These are phyloP conservation scores for Pseudopyrenochaeta lycopersici DNA, from an alignment of 2,329 filamentous ascomycete genomes.

Conservation along the genomic window DNA sequence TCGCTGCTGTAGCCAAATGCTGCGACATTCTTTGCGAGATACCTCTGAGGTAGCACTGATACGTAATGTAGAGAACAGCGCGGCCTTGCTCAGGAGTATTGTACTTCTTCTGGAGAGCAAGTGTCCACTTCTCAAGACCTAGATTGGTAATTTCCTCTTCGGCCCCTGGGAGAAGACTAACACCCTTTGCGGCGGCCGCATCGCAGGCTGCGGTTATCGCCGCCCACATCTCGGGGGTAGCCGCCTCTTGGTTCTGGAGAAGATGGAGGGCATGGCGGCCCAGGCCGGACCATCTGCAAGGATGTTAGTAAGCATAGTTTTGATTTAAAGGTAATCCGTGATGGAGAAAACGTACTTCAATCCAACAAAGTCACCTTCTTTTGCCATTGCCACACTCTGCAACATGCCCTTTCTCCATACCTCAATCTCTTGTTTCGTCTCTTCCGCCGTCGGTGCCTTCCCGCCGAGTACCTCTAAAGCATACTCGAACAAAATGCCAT, in stretches of 20 bases:
- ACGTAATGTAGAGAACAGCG: conserved; percentile 76
- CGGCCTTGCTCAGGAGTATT: conserved; percentile 65
- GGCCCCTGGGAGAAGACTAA: conserved; percentile 83
- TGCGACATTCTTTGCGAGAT: conserved; percentile 54
- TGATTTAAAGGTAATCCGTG: not conserved
- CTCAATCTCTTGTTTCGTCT: conserved; percentile 68
- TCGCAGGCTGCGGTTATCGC: conserved; percentile 80
- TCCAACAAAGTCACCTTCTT: conserved; percentile 63
- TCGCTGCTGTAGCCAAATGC: conserved; percentile 57
- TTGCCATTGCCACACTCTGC: conserved; percentile 70
- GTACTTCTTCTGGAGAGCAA: conserved; percentile 79
- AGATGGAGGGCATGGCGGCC: conserved; percentile 75
- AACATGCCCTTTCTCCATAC: conserved; percentile 79
- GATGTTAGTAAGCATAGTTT: conserved; percentile 21
- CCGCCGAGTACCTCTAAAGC: conserved; percentile 81
- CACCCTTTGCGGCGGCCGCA: conserved; percentile 72
- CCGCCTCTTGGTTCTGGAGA: conserved; percentile 69
- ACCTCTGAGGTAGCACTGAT: conserved; percentile 65
- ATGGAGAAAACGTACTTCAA: conserved; percentile 54
- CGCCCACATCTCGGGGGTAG: conserved; percentile 69
- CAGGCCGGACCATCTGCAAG: conserved; percentile 76
- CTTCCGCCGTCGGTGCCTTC: conserved; percentile 60
- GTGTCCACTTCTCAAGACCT: conserved; percentile 82
- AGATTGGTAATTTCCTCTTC: conserved; percentile 82
- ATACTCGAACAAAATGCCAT: conserved; percentile 85